Conservation (phyloP, 2,329 filamentous ascomycete genomes). For the Fusarium praegraminearum region DNA sequence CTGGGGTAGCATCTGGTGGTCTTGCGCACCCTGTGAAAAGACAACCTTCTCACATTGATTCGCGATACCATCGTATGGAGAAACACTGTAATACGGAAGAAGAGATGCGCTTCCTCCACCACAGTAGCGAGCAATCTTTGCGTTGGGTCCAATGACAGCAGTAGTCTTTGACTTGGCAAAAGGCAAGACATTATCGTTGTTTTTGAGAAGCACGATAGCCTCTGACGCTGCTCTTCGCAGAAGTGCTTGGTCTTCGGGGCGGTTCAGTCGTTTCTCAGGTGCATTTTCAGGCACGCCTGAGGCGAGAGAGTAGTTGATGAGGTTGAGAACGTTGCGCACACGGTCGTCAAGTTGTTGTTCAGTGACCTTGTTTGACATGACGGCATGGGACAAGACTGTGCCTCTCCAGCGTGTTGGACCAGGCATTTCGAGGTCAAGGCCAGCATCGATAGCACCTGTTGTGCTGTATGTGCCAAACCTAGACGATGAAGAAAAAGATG, state of each 20-base stretch:
- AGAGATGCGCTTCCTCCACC: not conserved
- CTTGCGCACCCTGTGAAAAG: not conserved
- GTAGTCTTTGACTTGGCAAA: not conserved
- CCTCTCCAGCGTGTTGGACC: not conserved
- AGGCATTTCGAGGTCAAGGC: not conserved
- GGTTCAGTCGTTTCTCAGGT: not conserved
- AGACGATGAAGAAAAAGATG: accelerated
- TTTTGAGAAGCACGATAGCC: not conserved
- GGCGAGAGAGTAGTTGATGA: not conserved
- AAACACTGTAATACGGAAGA: not conserved
- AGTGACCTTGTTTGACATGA: not conserved
- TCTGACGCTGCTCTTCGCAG: not conserved
- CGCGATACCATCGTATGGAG: not conserved
- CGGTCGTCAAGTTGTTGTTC: not conserved
- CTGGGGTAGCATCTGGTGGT: not conserved
- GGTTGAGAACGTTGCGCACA: not conserved
- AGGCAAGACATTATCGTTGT: not conserved
- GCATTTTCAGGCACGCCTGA: not conserved
- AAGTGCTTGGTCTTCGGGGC: not conserved
- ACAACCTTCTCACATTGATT: not conserved
- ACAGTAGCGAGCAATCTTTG: not conserved
- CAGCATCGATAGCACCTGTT: not conserved
- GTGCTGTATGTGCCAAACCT: not conserved
- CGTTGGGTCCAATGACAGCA: not conserved
- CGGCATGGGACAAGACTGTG: not conserved